phyloP scores from a whole-genome alignment of 176 grass and related monocot genomes.

The Themeda triandra region DNA sequence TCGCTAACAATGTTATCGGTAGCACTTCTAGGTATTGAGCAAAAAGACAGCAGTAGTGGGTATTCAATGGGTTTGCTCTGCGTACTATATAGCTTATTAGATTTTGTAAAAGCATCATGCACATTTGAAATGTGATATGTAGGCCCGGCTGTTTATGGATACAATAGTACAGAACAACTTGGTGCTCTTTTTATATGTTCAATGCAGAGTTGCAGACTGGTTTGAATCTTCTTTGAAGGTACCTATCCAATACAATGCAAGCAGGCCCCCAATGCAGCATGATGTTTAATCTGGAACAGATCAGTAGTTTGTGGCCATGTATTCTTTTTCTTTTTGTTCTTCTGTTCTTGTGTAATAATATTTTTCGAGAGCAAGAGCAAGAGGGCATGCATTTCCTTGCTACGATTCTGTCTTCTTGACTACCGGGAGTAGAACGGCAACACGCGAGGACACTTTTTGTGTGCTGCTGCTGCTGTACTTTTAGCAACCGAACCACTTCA shows the following conservation, averaged over 20 bases:
- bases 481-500: no score
- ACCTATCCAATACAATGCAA: background rate
- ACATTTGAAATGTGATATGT: constrained; percentile 22
- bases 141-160: background rate
- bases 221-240: background rate
- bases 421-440: no score
- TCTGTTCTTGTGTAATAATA: background rate
- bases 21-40: background rate
- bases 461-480: no score
- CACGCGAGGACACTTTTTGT: no score
- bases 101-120: background rate
- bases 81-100: background rate
- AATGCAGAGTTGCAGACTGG: background rate
- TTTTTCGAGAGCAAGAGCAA: background rate
- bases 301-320: background rate
- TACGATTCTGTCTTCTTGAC: background rate
- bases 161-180: background rate
- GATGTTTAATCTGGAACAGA: background rate
- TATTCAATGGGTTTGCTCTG: background rate
- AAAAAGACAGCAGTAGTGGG: background rate
- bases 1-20: background rate
- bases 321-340: background rate
- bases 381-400: background rate
- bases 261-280: background rate
- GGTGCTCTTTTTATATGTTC: background rate